Evolutionary conservation across 257 asterid species (phyloP), one percentile per base, ranked within the genome.

Genomic region (Solanum tacnaense): DNA sequence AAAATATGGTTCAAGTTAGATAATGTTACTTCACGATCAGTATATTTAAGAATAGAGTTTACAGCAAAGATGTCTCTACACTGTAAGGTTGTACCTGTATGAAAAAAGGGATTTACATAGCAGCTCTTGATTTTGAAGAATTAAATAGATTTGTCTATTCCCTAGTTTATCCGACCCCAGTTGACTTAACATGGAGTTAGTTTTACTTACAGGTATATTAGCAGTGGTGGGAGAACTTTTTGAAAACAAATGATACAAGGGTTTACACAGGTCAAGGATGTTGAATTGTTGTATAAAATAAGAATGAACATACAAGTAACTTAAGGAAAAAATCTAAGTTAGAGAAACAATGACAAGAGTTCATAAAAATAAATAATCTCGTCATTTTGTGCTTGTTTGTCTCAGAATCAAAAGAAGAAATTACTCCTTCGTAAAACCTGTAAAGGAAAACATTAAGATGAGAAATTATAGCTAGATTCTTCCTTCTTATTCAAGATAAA

Each of bases 401-500:
- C 88, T 74, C 89, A n/a, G 92, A 91, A 87, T 94, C 94, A 87
- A 86, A 94, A 89, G 90, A 92, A 70, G 20, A 58, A 86, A 94
- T 87, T n/a, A 72, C 74, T 89, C 94, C 96, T 3, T 89, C 29
- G 88, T 94, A 93, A 88, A 90, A 94, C 91, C 96, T 93, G 90
- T 89, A 90, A 32, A 88, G 74, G 86, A 86, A 86, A 89, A 20
- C 35, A 18, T 76, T 35, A 88, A 86, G 79, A 76, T 87, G 87
- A 87, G 89, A 89, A 86, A 52, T 39, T 8, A 8, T 86, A 56
- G 21, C 81, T 39, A 27, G 44, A 44, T 21, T 29, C 11, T 62
- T 84, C 35, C 13, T 20, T 67, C 46, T 44, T 73, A 4, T 86
- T 67, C 83, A 81, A 62, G 62, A 75, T 2, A 20, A 52, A 21